Evolutionary conservation across 352 stramenopile genomes (phyloP), one percentile per base, ranked within the genome.

Genomic region (Pythium coloratum): DNA sequence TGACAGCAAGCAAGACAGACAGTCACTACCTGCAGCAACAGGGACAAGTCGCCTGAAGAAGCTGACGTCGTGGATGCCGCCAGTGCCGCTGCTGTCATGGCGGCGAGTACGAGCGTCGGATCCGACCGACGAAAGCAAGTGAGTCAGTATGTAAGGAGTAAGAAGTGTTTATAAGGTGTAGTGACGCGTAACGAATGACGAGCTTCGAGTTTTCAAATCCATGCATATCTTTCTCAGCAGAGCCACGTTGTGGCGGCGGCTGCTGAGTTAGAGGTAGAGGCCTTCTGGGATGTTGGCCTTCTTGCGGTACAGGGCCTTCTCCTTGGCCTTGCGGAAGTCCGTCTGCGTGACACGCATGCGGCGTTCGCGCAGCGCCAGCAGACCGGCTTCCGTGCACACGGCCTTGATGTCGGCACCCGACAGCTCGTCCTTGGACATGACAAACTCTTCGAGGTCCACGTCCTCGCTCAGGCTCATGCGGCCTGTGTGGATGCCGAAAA

Each of bases 291-390:
- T 98, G 88, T 99, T 99, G 65, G 97, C 97, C 88, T 99, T 99
- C 86, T 99, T 99, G 65, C 97, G 95, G 88, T 99, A 99, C 63
- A 99, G 88, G 14, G 97, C 97, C 81, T 99, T 99, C 86, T 99
- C 98, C 81, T 99, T 99, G 34, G 98, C 98, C 87, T 99, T 99
- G 62, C 96, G 89, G 81, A 99, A 99, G 76, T 99, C 98, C 56
- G 98, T 91, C 81, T 99, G 98, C 51, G 96, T 99, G 49, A 99
- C 98, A 73, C 99, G 99, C 98, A 99, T 99, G 70, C 98, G 90
- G 54, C 98, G 92, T 80, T 99, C 98, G 66, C 98, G 92, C 47
- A 99, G 82, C 5, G 98, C 98, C 44, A 99, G 85, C 81, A 99
- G 94, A 57, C 98, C 98, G 16, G 98, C 98, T 76, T 99, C 98